phyloP scores from a whole-genome alignment of 352 stramenopile genomes.

The Phytopythium oedochilum region DNA sequence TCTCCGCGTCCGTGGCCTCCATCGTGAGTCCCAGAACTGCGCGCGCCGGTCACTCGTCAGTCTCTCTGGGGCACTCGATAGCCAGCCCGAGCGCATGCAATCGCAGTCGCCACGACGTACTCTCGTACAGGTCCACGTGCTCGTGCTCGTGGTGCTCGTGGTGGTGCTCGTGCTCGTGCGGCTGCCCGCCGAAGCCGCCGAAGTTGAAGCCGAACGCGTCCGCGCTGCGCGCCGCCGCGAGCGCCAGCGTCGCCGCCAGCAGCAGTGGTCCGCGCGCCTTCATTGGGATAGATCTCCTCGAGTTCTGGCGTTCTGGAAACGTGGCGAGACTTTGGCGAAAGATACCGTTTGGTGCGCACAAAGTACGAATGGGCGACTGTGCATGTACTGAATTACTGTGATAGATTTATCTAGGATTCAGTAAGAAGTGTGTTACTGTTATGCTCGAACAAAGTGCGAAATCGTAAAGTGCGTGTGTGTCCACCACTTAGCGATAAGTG shows the following conservation, averaged over 20 bases:
- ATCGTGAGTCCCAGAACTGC: slow-evolving; percentile 71
- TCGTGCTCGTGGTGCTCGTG: slow-evolving; percentile 20
- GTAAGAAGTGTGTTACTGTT: too few species aligned
- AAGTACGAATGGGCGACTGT: too few species aligned
- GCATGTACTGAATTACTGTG: too few species aligned
- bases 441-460: too few species aligned
- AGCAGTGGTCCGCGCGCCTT: slow-evolving; percentile 14
- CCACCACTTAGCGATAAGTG: too few species aligned
- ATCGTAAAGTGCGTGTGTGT: too few species aligned
- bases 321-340: too few species aligned
- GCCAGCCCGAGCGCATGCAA: too few species aligned
- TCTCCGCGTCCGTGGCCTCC: slow-evolving; percentile 84
- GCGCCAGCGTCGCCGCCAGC: slow-evolving; percentile 9
- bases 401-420: too few species aligned
- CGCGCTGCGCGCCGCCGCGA: slow-evolving; percentile 6
- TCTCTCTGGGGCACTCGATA: too few species aligned
- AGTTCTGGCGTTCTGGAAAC: too few species aligned
- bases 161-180: slow-evolving; percentile 11
- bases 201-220: slow-evolving; percentile 6
- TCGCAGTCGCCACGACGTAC: neutral
- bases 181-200: slow-evolving; percentile 6
- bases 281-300: too few species aligned
- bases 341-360: neutral
- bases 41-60: neutral
- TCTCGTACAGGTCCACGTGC: slow-evolving; percentile 6